Conservation (phyloP, 768 basidiomycete genomes). For the Leccinellum albellum region DNA sequence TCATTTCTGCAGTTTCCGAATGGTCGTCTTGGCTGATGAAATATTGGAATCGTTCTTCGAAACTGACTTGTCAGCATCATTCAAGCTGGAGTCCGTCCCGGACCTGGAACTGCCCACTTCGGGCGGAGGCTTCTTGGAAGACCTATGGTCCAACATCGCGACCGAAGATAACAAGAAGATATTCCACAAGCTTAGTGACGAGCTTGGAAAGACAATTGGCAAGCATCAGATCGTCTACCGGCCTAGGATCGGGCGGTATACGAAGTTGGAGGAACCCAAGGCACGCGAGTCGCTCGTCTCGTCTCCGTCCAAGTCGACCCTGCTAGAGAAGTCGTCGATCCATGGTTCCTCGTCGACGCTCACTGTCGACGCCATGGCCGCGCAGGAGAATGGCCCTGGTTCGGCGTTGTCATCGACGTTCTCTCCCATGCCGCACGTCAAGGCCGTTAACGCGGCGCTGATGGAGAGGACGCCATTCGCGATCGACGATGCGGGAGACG, state of each 20-base stretch:
- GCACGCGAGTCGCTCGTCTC: constrained; percentile 84
- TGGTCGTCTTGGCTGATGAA: constrained; percentile 97
- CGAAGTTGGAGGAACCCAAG: constrained; percentile 81
- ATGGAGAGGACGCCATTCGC: constrained; percentile 94
- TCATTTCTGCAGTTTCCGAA: constrained; percentile 71
- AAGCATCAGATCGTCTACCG: constrained; percentile 81
- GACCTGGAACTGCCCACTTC: constrained; percentile 62
- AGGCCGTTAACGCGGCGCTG: constrained; percentile 75
- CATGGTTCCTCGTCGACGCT: constrained; percentile 47
- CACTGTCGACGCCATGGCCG: constrained; percentile 39
- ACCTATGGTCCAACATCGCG: constrained; percentile 85
- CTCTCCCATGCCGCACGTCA: constrained; percentile 62
- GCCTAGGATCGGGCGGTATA: constrained; percentile 85
- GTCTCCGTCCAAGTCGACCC: constrained; percentile 53
- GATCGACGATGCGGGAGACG: constrained; percentile 82
- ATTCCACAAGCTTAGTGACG: constrained; percentile 90
- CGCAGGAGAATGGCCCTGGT: constrained; percentile 20
- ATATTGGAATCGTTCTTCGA: constrained; percentile 96
- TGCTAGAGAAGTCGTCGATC: constrained; percentile 3
- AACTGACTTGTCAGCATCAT: constrained; percentile 83
- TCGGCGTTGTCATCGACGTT: constrained; percentile 31
- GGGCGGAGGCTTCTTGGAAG: constrained; percentile 67
- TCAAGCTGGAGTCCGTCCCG: constrained; percentile 69
- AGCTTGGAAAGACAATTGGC: constrained; percentile 91
- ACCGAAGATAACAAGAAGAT: constrained; percentile 91